Evolutionary conservation across 2,329 filamentous ascomycete species (phyloP), one percentile per base, ranked within the genome.

Genomic region (Apiospora phragmitis): DNA sequence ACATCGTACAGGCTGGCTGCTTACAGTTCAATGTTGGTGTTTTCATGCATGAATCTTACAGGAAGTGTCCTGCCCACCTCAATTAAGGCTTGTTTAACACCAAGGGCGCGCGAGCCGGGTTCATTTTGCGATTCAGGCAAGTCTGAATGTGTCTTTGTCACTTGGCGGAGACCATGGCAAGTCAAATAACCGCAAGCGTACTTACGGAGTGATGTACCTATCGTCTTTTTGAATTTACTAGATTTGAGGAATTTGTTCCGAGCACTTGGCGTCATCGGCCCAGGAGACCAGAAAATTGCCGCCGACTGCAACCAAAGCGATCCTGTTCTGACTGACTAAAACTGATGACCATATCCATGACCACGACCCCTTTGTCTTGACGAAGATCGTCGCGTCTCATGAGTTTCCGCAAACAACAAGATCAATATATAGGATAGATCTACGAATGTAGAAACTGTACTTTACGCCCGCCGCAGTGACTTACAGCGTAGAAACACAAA

Each of bases 261-360:
- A 11, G 32, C 32, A 38, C 32, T 62, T 62, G 55, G 55, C 55
- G 51, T 59, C 51, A 59, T 59, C 29, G 51, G 29, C 51, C 29
- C 14, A 59, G 51, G 9, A 32, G 29, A 59, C 16, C 16, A 59
- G 29, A 59, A 35, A 59, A 35, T 59, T 59, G 51, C 51, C 51
- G 55, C 55, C 55, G 55, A 62, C 55, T 62, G 55, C 32, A 62
- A 62, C 55, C 55, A 62, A 62, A 59, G 18, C 49, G 51, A n/a
- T 59, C 29, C 29, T 35, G 29, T 35, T 35, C 29, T 21, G 32
- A 38, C 55, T 62, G 29, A 59, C 51, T 9, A 21, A 62, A 38
- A 62, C 8, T n/a, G 32, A 38, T 1, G 14, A 55, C 12, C 49
- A 51, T 55, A 26, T 12, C 55, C 55, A 47, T n/a, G 32, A 16